Base-by-base conservation (phyloP, 345 rosid species). In the Syzygium oleosum region DNA sequence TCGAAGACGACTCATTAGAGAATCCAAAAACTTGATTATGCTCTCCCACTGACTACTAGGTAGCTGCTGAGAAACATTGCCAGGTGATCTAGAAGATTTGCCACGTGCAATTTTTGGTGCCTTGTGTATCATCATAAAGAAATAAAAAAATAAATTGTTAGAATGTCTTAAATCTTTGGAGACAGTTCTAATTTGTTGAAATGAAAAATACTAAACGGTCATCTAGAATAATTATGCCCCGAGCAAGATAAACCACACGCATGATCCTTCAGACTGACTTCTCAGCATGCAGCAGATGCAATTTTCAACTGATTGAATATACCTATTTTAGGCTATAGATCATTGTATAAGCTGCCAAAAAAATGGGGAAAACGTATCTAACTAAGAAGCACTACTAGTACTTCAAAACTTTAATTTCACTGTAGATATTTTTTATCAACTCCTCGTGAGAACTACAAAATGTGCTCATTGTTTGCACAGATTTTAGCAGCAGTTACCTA, bases 11-110 rank as follows among this genome's bases (percentile, higher is more conserved):
- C 87, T 91, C 96, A 96, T 91, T 77, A 98, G 97, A 88, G 96
- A 94, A 92, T 98, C 96, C 98, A 98, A 91, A 94, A 98, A 98
- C 85, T 92, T 93, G 88, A 95, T 94, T 91, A 98, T 98, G 91
- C 92, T 92, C 85, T 96, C 99, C 99, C 99, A 98, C 63, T 95
- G 98, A 91, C 92, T 95, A 90, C 85, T 91, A 29, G 92, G 89
- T 88, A 93, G 88, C 85, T 93, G 99, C 90, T 92, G 98, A 52
- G 92, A 90, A 87, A 91, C 55, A 86, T 92, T 91, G 84, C 96
- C 93, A 51, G 99, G 96, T 85, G 98, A 95, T 94, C 95, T 94
- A 88, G 98, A 94, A 61, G 95, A 87, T 89, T 96, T 98, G 88
- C 96, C 94, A 84, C 99, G 93, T 22, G 92, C 91, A 90, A 90